Percentiles rank a stretch among this genome's conserved stretches.
These are phyloP conservation scores for Cercospora brassicicola DNA, from an alignment of 2,329 filamentous ascomycete species.

Conservation along the genomic window DNA sequence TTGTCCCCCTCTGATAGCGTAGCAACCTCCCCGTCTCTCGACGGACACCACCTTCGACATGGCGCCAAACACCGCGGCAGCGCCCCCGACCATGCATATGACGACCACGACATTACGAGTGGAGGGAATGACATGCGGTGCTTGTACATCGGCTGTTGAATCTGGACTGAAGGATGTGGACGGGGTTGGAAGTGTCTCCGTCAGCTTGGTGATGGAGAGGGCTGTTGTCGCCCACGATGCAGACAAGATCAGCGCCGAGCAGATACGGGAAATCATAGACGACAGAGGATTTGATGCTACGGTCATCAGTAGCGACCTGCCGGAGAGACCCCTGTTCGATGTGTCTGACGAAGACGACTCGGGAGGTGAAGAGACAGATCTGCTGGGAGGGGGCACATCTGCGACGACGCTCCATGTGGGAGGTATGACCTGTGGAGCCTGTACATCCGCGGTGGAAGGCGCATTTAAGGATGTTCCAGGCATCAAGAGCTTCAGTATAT, in stretches of 20 bases:
- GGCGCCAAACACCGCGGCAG: background rate
- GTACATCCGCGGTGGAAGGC: constrained; percentile 90
- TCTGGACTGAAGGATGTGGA: constrained; percentile 77
- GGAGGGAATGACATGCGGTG: constrained; percentile 83
- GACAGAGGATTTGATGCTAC: constrained; percentile 89
- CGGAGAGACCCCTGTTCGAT: constrained; percentile 30
- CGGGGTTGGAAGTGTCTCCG: constrained; percentile 82
- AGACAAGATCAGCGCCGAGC: constrained; percentile 67
- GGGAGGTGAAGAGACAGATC: constrained; percentile 24
- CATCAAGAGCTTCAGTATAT: constrained; percentile 83
- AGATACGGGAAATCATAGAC: constrained; percentile 81
- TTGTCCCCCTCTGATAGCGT: background rate
- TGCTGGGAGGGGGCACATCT: constrained; percentile 64
- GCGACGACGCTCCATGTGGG: constrained; percentile 88
- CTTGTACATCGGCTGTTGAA: constrained; percentile 91
- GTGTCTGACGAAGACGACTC: constrained; percentile 22
- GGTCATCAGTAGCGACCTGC: constrained; percentile 38
- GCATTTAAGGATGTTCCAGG: constrained; percentile 82
- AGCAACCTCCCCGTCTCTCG: background rate
- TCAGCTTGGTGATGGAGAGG: constrained; percentile 93
- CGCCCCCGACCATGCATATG: constrained; percentile 53
- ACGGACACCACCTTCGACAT: background rate
- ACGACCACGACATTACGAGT: constrained; percentile 90
- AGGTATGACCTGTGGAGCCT: constrained; percentile 86
- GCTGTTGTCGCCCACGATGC: constrained; percentile 90